These are phyloP conservation scores for Royoungia palumana DNA, from an alignment of 768 basidiomycete genomes.

Conservation along the genomic window DNA sequence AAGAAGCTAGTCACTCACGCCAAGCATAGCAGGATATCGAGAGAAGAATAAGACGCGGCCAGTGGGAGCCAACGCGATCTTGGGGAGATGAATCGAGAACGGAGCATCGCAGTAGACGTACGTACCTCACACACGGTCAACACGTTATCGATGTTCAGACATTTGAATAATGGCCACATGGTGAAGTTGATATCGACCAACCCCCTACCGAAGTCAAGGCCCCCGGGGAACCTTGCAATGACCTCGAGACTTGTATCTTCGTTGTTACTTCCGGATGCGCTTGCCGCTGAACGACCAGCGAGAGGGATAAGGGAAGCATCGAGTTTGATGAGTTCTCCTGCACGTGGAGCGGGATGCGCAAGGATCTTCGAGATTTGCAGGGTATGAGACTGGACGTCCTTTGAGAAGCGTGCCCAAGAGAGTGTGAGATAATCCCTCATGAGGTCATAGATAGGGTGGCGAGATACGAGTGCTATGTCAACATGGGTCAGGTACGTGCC, in stretches of 20 bases:
- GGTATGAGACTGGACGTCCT: conserved; percentile 91
- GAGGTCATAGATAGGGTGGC: conserved; percentile 90
- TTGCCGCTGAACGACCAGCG: conserved; percentile 41
- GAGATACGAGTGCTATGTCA: conserved; percentile 74
- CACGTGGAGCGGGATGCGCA: conserved; percentile 82
- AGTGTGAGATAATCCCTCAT: conserved; percentile 96
- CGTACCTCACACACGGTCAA: conserved; percentile 85
- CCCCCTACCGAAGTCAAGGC: conserved; percentile 87
- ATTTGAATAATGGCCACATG: conserved; percentile 96
- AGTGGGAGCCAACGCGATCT: conserved; percentile 86
- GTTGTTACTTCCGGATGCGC: conserved; percentile 27
- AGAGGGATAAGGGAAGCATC: conserved; percentile 68
- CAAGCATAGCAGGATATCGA: conserved; percentile 87
- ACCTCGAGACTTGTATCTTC: conserved; percentile 66
- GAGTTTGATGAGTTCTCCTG: conserved; percentile 81
- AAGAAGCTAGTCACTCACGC: conserved; percentile 41
- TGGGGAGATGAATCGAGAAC: not conserved
- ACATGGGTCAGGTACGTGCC: conserved; percentile 6
- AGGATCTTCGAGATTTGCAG: conserved; percentile 87
- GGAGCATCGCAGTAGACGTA: not conserved
- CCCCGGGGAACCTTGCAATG: conserved; percentile 88
- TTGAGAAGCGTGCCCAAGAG: conserved; percentile 91
- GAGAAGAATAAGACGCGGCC: conserved; percentile 87
- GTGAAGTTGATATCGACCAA: conserved; percentile 93
- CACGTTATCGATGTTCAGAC: conserved; percentile 89